Evolutionary conservation across 441 rosid genomes (phyloP).

Genomic region (Eutrema salsugineum): DNA sequence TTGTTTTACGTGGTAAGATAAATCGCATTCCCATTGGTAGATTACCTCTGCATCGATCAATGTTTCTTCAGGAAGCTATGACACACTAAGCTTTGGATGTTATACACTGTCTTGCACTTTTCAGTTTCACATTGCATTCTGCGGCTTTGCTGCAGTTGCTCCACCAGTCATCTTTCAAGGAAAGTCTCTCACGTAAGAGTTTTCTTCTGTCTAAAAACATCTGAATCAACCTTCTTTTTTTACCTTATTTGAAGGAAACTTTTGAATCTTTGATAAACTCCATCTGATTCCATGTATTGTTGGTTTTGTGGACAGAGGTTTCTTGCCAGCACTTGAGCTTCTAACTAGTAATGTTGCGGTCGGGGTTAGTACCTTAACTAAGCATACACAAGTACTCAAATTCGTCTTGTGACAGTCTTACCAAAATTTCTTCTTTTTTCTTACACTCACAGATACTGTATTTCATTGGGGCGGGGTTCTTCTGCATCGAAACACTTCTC

Average conservation of each 20-base stretch:
- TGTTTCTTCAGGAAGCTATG: not conserved
- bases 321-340: slow-evolving; percentile 90
- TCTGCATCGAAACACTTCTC: slow-evolving; percentile 74
- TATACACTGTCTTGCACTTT: slow-evolving; percentile 14
- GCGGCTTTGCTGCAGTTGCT: slow-evolving; percentile 86
- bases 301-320: slow-evolving; percentile 64
- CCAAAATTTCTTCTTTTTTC: not conserved
- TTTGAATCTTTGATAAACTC: not conserved
- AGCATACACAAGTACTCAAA: not conserved
- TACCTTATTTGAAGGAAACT: not conserved
- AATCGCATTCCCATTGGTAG: not conserved
- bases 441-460: slow-evolving; percentile 65
- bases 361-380: slow-evolving; percentile 54
- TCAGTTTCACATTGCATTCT: slow-evolving; percentile 91
- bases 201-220: slow-evolving; percentile 13
- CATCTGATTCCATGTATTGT: slow-evolving; percentile 15
- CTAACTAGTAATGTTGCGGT: slow-evolving; percentile 48
- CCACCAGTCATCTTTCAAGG: slow-evolving; percentile 98
- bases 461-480: slow-evolving; percentile 80
- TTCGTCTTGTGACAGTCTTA: slow-evolving; percentile 1
- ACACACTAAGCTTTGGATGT: not conserved
- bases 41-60: slow-evolving; percentile 19
- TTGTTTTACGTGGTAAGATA: slow-evolving; percentile 66
- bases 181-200: slow-evolving; percentile 88
- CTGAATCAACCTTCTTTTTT: not conserved